Evolutionary conservation across 2,329 filamentous ascomycete species (phyloP).

Genomic region (Lecanicillium sp.): DNA sequence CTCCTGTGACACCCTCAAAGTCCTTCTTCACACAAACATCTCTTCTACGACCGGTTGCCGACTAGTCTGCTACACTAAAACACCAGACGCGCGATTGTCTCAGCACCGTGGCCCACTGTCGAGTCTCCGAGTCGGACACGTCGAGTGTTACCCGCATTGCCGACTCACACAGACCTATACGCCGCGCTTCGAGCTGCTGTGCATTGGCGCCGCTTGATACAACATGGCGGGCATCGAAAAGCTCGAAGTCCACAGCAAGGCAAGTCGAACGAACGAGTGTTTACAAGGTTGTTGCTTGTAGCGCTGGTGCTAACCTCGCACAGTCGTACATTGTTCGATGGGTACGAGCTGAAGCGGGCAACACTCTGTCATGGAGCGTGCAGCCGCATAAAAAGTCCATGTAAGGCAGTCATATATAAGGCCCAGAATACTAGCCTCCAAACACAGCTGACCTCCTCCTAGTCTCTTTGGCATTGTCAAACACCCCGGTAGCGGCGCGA

Average conservation of each 20-base stretch:
- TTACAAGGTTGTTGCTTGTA: not conserved
- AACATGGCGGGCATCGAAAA: constrained; percentile 92
- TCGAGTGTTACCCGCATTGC: no score
- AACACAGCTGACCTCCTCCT: constrained; percentile 1
- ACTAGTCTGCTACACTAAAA: no score
- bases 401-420: constrained; percentile 34
- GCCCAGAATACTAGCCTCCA: no score
- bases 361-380: constrained; percentile 95
- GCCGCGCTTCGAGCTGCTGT: no score
- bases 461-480: constrained; percentile 97
- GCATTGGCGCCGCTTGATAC: not conserved
- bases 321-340: constrained; percentile 97
- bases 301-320: constrained; percentile 16
- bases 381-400: constrained; percentile 98
- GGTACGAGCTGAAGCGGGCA: constrained; percentile 82
- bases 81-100: no score
- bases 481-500: constrained; percentile 68
- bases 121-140: no score
- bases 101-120: no score
- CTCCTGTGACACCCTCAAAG: no score
- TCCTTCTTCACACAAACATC: not conserved
- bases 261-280: constrained; percentile 27
- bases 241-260: constrained; percentile 95
- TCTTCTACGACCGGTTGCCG: no score
- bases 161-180: no score